Evolutionary conservation across 805 yeast genomes (phyloP).

Genomic region (Lipomyces mesembrius): DNA sequence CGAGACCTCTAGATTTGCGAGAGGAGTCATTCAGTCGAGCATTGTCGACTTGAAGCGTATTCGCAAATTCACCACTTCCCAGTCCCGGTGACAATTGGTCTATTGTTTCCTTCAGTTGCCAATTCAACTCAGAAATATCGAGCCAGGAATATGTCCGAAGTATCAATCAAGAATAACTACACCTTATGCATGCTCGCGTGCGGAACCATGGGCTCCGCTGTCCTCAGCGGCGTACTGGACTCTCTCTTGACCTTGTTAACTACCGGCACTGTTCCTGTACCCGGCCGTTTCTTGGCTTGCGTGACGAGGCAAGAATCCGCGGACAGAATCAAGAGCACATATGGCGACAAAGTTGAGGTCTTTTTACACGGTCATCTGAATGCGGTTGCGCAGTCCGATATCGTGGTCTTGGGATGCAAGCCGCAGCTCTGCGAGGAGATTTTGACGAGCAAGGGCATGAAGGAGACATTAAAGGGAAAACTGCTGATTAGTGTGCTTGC

Average conservation of each 20-base stretch:
- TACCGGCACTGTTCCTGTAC: slow-evolving; percentile 54
- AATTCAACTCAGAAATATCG: neutral
- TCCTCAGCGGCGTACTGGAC: slow-evolving; percentile 74
- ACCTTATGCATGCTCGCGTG: slow-evolving; percentile 78
- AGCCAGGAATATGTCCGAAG: slow-evolving; percentile 2
- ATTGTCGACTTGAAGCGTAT: too few relatives aligned
- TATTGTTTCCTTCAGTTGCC: neutral
- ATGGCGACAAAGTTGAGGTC: slow-evolving; percentile 58
- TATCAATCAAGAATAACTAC: slow-evolving; percentile 15
- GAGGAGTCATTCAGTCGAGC: too few relatives aligned
- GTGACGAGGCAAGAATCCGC: slow-evolving; percentile 62
- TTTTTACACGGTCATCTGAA: slow-evolving; percentile 55
- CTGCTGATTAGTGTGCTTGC: slow-evolving; percentile 84
- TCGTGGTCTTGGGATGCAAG: slow-evolving; percentile 83
- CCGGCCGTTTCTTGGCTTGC: slow-evolving; percentile 77
- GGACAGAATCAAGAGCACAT: slow-evolving; percentile 54
- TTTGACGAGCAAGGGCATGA: slow-evolving; percentile 53
- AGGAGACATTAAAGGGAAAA: slow-evolving; percentile 54
- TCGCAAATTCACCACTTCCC: too few relatives aligned
- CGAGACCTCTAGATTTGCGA: too few relatives aligned
- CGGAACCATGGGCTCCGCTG: slow-evolving; percentile 96
- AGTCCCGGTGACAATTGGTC: too few relatives aligned
- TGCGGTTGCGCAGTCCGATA: slow-evolving; percentile 67
- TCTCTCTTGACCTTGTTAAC: slow-evolving; percentile 41
- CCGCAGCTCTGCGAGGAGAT: slow-evolving; percentile 77